Conservation (phyloP, 2,329 filamentous ascomycete species). For the Fusarium temperatum region DNA sequence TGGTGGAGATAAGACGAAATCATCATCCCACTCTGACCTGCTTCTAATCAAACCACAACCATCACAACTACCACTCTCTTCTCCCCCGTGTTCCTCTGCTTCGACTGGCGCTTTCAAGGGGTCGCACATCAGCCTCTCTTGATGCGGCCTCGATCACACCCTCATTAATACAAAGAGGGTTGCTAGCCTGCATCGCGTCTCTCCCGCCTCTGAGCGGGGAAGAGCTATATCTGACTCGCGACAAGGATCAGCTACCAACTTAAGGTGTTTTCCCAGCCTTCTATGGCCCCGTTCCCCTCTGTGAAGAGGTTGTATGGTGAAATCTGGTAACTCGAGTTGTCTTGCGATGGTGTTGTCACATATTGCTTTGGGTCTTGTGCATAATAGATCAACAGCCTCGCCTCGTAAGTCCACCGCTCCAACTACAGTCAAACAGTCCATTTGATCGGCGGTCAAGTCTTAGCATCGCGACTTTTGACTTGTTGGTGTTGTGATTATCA, state of each 20-base stretch:
- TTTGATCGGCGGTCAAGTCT: neutral
- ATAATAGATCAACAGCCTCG: neutral
- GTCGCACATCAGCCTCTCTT: constrained; percentile 8
- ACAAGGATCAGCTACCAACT: neutral
- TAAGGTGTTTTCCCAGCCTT: neutral
- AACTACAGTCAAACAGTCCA: neutral
- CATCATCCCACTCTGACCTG: constrained; percentile 26
- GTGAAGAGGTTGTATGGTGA: neutral
- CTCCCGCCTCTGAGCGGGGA: constrained; percentile 11
- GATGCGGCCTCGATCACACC: constrained; percentile 20
- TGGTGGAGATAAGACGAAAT: constrained; percentile 22
- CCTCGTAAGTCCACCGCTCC: neutral
- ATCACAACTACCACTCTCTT: neutral
- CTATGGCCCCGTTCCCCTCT: neutral
- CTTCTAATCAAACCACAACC: neutral
- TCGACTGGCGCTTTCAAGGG: neutral
- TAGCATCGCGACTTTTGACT: constrained; percentile 10
- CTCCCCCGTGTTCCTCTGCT: constrained; percentile 15
- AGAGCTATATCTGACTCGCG: constrained; percentile 7
- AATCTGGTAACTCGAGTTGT: neutral
- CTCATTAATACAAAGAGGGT: neutral
- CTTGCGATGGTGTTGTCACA: neutral
- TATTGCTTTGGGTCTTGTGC: neutral
- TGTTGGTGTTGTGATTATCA: constrained; percentile 27
- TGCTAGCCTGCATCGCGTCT: constrained; percentile 4